Evolutionary conservation across 768 basidiomycete species (phyloP), one percentile per base, ranked within the genome.

Genomic region (Clitopilus hobsonii): DNA sequence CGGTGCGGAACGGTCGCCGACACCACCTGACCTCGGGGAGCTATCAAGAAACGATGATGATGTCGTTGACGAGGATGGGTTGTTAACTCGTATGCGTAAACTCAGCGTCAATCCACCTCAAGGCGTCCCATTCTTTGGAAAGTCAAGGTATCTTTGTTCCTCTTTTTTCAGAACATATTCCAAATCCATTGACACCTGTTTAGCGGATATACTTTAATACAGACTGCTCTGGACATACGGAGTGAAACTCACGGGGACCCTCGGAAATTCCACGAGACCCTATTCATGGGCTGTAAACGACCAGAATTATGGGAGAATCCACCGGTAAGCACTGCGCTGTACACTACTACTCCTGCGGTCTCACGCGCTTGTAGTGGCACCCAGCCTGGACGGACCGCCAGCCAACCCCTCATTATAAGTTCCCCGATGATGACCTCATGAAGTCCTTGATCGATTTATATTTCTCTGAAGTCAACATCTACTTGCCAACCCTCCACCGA

Each of bases 401-500:
- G 57, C 67, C 45, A 54, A 61, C 48, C 1, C 58, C 58, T 8
- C 66, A 54, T 6, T 81, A 78, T 60, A 52, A 47, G 20, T 86
- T 80, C 53, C 85, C 85, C 0, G 76, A 80, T 1, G 62, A 68
- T 5, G 83, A 85, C 47, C 74, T 94, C 16, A 73, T 82, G 6
- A 55, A 61, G 1, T 57, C 61, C 0, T 77, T 96, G 23, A 71
- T 91, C 49, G 76, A 86, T 48, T 66, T 77, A n/a, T 93, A 86
- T 61, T 96, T 94, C 64, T 60, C 57, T 0, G 60, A 80, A 28
- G 58, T 78, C 56, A 87, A 91, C 60, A 56, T 65, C 2, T 73
- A 80, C 49, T 63, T 80, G 1, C 90, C 91, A 1, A 72, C 94
- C 7, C 70, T 96, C 2, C 91, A 94, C 62, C 79, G 84, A 0